Percentiles rank a stretch among this genome's conserved stretches.
These are phyloP conservation scores for Lachnellula occidentalis DNA, from an alignment of 2,329 filamentous ascomycete genomes.

Conservation along the genomic window DNA sequence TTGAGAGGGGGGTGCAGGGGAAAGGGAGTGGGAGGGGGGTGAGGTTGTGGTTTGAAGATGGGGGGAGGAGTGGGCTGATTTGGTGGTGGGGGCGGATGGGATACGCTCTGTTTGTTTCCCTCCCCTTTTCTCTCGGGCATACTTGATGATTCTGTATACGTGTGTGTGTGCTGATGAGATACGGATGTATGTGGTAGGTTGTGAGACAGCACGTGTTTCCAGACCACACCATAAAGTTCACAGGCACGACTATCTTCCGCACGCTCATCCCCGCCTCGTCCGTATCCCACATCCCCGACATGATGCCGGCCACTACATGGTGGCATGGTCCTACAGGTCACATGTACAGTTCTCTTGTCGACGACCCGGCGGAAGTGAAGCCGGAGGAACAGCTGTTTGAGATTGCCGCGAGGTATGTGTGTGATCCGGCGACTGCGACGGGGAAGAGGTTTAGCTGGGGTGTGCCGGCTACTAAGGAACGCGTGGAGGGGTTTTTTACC, in stretches of 20 bases:
- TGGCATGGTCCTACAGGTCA: constrained; percentile 40
- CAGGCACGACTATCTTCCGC: constrained; percentile 35
- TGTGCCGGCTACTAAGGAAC: constrained; percentile 32
- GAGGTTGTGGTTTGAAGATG: constrained; percentile 42
- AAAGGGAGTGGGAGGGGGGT: constrained; percentile 30
- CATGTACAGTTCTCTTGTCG: constrained; percentile 38
- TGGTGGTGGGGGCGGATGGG: constrained; percentile 48
- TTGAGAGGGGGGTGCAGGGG: no score
- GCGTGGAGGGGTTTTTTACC: constrained; percentile 35
- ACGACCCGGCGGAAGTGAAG: constrained; percentile 20
- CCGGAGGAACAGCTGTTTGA: constrained; percentile 31
- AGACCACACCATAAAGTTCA: constrained; percentile 41
- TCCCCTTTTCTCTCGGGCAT: background rate
- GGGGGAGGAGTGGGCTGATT: constrained; percentile 35
- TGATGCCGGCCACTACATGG: constrained; percentile 34
- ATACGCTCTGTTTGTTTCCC: constrained; percentile 40
- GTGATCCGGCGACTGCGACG: constrained; percentile 28
- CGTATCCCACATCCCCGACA: constrained; percentile 30
- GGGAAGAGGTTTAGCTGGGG: constrained; percentile 35
- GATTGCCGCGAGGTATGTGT: constrained; percentile 34
- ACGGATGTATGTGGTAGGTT: constrained; percentile 29
- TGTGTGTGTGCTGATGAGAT: background rate
- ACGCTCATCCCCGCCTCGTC: constrained; percentile 35
- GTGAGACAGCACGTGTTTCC: constrained; percentile 39
- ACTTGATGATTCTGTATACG: no score